phyloP scores from a whole-genome alignment of 768 basidiomycete species.

The Mycena epipterygia region DNA sequence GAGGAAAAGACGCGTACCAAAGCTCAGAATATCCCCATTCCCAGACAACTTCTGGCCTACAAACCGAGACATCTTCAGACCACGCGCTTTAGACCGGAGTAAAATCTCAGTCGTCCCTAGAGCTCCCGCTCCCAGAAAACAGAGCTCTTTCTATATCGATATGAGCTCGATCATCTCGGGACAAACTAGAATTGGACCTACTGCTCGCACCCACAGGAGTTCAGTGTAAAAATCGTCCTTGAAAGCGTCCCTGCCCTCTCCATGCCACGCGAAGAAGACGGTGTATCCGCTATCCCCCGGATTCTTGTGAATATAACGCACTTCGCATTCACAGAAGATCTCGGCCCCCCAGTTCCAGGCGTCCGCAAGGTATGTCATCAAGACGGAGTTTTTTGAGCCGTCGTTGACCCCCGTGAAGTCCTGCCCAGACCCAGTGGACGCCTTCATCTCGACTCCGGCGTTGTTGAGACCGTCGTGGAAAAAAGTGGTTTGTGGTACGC shows the following conservation, averaged over 20 bases:
- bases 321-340: constrained; percentile 42
- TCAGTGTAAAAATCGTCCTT: constrained; percentile 31
- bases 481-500: constrained; percentile 37
- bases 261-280: constrained; percentile 38
- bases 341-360: constrained; percentile 42
- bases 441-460: constrained; percentile 38
- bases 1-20: constrained; percentile 26
- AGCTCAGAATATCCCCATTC: constrained; percentile 37
- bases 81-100: constrained; percentile 31
- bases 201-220: constrained; percentile 38
- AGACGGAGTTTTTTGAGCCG: constrained; percentile 34
- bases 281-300: constrained; percentile 29
- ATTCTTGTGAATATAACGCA: constrained; percentile 32
- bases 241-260: constrained; percentile 30
- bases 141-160: constrained; percentile 28
- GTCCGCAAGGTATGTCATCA: constrained; percentile 39
- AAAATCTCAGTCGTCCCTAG: constrained; percentile 39
- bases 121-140: constrained; percentile 37
- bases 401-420: constrained; percentile 40
- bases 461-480: constrained; percentile 38
- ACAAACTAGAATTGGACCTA: background rate
- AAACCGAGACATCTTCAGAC: constrained; percentile 25
- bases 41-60: constrained; percentile 35
- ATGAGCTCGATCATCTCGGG: background rate
- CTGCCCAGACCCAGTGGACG: constrained; percentile 35